These are phyloP conservation scores for Solanum pennellii DNA, from an alignment of 257 asterid species.

Conservation along the genomic window DNA sequence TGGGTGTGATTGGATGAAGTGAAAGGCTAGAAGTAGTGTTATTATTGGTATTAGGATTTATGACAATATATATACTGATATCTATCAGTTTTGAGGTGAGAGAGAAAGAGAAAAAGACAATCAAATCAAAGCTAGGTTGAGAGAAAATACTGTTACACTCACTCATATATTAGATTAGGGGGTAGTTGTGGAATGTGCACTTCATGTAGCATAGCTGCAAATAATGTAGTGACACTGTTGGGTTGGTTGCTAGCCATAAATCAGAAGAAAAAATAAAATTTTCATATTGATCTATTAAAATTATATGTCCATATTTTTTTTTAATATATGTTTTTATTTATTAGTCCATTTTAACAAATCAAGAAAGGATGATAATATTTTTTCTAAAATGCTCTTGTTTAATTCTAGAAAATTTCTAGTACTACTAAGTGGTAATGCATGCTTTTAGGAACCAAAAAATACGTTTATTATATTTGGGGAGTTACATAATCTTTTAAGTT, in stretches of 20 bases:
- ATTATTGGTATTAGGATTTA: background rate
- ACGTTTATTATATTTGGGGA: too few relatives aligned
- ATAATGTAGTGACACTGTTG: background rate
- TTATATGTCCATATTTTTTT: too few relatives aligned
- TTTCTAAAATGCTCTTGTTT: too few relatives aligned
- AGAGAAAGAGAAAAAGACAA: background rate
- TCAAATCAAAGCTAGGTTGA: background rate
- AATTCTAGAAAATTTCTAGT: too few relatives aligned
- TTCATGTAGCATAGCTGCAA: background rate
- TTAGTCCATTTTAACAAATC: too few relatives aligned
- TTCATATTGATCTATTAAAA: too few relatives aligned
- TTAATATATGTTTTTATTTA: too few relatives aligned
- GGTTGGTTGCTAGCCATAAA: background rate
- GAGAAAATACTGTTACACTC: background rate
- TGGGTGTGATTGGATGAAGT: conserved; percentile 1
- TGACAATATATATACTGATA: background rate
- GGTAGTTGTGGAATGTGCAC: background rate
- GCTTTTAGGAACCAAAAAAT: too few relatives aligned
- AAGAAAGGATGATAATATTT: too few relatives aligned
- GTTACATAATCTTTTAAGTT: too few relatives aligned
- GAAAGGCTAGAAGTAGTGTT: background rate
- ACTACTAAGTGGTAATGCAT: too few relatives aligned
- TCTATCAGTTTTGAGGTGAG: background rate
- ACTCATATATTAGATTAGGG: background rate
- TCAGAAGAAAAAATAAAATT: too few relatives aligned